phyloP scores from a whole-genome alignment of 2,329 filamentous ascomycete genomes.

The Beauveria rudraprayagi region DNA sequence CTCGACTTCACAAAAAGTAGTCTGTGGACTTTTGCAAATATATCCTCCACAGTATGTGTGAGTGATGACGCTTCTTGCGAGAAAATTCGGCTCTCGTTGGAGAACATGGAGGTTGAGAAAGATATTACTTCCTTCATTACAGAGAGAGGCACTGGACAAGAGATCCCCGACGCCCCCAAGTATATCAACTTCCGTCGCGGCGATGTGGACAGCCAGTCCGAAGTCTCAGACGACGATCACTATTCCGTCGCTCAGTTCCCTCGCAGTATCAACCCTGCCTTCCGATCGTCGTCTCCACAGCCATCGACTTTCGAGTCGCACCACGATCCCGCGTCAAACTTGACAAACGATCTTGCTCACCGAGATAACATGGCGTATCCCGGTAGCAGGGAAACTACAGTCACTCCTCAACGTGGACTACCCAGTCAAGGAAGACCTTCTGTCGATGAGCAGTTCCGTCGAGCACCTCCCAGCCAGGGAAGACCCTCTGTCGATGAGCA shows the following conservation, averaged over 20 bases:
- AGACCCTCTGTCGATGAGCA: conserved; percentile 13
- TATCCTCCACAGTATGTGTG: conserved; percentile 93
- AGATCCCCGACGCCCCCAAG: conserved; percentile 93
- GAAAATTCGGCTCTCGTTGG: conserved; percentile 85
- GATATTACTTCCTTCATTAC: conserved; percentile 86
- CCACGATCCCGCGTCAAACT: conserved; percentile 70
- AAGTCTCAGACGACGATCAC: conserved; percentile 74
- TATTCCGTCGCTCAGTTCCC: conserved; percentile 97
- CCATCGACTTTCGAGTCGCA: conserved; percentile 90
- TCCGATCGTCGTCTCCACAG: conserved; percentile 91
- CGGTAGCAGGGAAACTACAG: conserved; percentile 40
- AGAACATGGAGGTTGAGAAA: conserved; percentile 94
- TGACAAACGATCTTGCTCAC: conserved; percentile 63
- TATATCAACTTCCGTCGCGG: conserved; percentile 99
- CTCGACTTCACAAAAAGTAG: conserved; percentile 97
- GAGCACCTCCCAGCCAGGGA: conserved; percentile 20
- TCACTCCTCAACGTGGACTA: conserved; percentile 42
- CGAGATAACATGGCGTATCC: conserved; percentile 38
- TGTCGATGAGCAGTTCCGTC: conserved; percentile 33
- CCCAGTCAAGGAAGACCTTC: conserved; percentile 13
- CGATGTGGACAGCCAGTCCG: conserved; percentile 75
- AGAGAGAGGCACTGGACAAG: conserved; percentile 84
- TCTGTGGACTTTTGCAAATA: conserved; percentile 95
- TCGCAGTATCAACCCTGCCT: conserved; percentile 88
- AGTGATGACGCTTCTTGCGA: conserved; percentile 96